Conservation (phyloP, 2,329 filamentous ascomycete genomes). For the Neurospora sp. region DNA sequence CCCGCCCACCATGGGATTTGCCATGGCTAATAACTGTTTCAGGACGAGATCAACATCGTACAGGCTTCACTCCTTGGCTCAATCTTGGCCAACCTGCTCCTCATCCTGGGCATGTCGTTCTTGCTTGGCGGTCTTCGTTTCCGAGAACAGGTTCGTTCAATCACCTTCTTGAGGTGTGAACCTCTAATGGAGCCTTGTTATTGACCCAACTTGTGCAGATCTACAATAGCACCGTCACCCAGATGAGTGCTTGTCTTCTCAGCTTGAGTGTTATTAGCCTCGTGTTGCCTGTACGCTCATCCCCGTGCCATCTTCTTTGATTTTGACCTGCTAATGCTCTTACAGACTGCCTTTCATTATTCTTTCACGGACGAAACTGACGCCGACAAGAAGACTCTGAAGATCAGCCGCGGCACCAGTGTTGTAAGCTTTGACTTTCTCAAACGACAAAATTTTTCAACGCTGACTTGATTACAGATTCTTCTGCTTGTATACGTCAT, state of each 20-base stretch:
- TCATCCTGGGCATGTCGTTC: conserved; percentile 90
- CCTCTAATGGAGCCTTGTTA: not conserved
- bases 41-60: conserved; percentile 77
- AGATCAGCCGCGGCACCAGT: conserved; percentile 83
- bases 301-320: conserved; percentile 10
- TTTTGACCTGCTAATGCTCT: conserved; percentile 16
- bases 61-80: conserved; percentile 85
- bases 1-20: conserved; percentile 4
- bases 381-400: conserved; percentile 64
- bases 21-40: conserved; percentile 19
- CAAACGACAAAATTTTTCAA: not conserved
- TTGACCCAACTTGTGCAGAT: conserved; percentile 38
- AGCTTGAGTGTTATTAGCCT: conserved; percentile 86
- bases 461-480: conserved; percentile 37
- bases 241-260: conserved; percentile 90
- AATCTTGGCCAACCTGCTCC: conserved; percentile 76
- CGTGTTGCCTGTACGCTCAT: conserved; percentile 57
- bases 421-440: conserved; percentile 45
- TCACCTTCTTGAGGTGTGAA: not conserved
- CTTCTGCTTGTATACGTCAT: conserved; percentile 72
- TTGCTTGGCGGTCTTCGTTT: conserved; percentile 76
- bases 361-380: conserved; percentile 57
- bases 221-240: conserved; percentile 90
- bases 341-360: conserved; percentile 78
- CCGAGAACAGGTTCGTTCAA: conserved; percentile 62